Conservation (phyloP, 345 rosid species). For the Rhizophora apiculata region DNA sequence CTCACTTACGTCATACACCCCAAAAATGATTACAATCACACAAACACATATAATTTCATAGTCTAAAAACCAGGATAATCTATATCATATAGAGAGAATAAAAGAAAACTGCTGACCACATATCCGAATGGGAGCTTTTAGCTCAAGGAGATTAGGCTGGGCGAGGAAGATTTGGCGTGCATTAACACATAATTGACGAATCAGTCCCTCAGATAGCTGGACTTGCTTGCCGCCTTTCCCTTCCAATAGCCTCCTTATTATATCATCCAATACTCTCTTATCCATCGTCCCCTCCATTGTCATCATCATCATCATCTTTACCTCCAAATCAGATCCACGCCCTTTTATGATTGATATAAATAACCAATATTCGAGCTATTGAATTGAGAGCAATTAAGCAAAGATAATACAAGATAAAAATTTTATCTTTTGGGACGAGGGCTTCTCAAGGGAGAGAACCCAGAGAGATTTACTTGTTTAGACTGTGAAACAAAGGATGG, state of each 20-base stretch:
- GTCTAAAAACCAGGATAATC: not conserved
- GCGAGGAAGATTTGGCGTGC: conserved; percentile 92
- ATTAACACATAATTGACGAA: conserved; percentile 94
- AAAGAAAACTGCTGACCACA: conserved; percentile 58
- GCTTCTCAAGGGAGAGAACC: not conserved
- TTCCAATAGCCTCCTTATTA: conserved; percentile 81
- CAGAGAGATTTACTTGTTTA: not conserved
- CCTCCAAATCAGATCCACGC: conserved; percentile 14
- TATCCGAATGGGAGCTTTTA: conserved; percentile 82
- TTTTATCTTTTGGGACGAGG: not conserved
- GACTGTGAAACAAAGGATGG: not conserved
- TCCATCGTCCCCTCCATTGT: conserved; percentile 56
- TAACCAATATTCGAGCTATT: not conserved
- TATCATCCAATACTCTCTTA: conserved; percentile 82
- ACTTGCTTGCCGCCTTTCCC: conserved; percentile 95
- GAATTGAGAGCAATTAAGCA: not conserved
- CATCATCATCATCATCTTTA: conserved; percentile 38
- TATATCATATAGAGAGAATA: not conserved
- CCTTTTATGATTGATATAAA: not conserved
- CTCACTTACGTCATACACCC: too few species aligned
- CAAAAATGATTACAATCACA: not conserved
- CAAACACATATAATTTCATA: not conserved
- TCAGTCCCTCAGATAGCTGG: conserved; percentile 92
- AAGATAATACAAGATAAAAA: not conserved
- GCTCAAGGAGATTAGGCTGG: conserved; percentile 80